A percentile compares a stretch with the other conserved stretches of the same genome.
These are phyloP conservation scores for Fusarium sp. DNA, from an alignment of 2,329 filamentous ascomycete species.

Conservation along the genomic window DNA sequence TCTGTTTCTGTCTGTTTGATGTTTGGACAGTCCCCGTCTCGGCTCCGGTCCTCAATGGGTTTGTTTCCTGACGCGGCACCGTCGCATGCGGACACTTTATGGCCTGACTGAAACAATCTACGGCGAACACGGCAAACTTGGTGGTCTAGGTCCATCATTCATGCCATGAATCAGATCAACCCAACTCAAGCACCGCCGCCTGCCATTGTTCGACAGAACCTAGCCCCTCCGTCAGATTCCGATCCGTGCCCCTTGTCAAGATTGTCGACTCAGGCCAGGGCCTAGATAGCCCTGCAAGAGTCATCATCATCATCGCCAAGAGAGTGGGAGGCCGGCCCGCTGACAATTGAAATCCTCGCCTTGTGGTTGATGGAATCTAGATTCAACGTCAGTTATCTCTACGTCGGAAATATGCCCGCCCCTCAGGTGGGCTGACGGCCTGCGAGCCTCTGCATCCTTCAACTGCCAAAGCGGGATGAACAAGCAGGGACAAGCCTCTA, in stretches of 20 bases:
- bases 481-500: conserved; percentile 30
- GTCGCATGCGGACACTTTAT: conserved; percentile 15
- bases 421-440: conserved; percentile 15
- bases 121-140: conserved; percentile 12
- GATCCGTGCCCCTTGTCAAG: conserved; percentile 7
- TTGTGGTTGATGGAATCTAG: conserved; percentile 44
- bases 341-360: conserved; percentile 33
- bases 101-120: conserved; percentile 35
- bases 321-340: conserved; percentile 30
- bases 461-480: conserved; percentile 10
- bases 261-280: conserved; percentile 17
- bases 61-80: conserved; percentile 28
- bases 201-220: conserved; percentile 4
- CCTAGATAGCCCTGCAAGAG: conserved; percentile 20
- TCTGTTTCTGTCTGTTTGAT: conserved; percentile 26
- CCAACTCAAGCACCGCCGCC: neutral
- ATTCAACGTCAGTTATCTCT: conserved; percentile 36
- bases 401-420: conserved; percentile 25
- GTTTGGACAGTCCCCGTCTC: conserved; percentile 18
- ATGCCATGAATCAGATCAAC: conserved; percentile 18
- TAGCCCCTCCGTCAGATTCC: neutral
- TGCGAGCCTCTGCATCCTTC: conserved; percentile 14
- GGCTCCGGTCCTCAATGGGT: conserved; percentile 13
- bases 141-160: conserved; percentile 3
- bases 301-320: conserved; percentile 37